Percentiles rank a stretch among this genome's conserved stretches.
phyloP scores from a whole-genome alignment of 306 rosid genomes.

The Medicago truncatula region MtrunA17r5.0-ANR NC_053045.1:36797501-36798000 shows the following conservation, averaged over 20 bases:
- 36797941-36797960: neutral
- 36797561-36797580: constrained; percentile 90
- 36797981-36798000: neutral
- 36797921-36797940: neutral
- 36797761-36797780: constrained; percentile 77
- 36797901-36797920: constrained; percentile 13
- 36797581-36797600: constrained; percentile 95
- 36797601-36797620: constrained; percentile 98
- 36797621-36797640: constrained; percentile 96
- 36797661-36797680: constrained; percentile 95
- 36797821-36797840: constrained; percentile 33
- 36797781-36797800: constrained; percentile 95
- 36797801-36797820: constrained; percentile 67
- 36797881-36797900: neutral
- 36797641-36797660: constrained; percentile 99
- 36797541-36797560: constrained; percentile 92
- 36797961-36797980: neutral
- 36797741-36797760: constrained; percentile 75
- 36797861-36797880: constrained; percentile 1
- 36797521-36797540: constrained; percentile 99
- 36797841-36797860: constrained; percentile 28
- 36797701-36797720: constrained; percentile 69
- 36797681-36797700: constrained; percentile 85
- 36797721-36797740: constrained; percentile 73
- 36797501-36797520: constrained; percentile 96